These are phyloP conservation scores for Viola pubescens DNA, from an alignment of 441 rosid genomes.

Conservation along the genomic window DNA sequence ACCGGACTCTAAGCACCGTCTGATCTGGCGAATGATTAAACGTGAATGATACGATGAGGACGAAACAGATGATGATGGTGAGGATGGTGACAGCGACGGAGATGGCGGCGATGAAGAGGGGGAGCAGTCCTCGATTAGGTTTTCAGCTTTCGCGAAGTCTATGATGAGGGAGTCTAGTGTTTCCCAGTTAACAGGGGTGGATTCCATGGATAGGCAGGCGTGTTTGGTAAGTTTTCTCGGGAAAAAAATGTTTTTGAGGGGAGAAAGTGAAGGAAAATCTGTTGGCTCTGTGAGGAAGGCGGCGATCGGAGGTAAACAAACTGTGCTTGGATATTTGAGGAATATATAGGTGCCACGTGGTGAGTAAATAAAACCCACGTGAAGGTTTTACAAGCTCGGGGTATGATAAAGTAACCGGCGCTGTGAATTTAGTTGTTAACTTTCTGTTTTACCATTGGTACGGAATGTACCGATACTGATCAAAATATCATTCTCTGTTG, in stretches of 20 bases:
- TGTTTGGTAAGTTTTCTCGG: constrained; percentile 19
- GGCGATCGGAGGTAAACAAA: constrained; percentile 23
- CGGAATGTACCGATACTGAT: too few relatives aligned
- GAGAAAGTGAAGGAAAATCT: not conserved
- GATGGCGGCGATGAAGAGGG: constrained; percentile 32
- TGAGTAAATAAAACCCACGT: not conserved
- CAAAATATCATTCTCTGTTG: too few relatives aligned
- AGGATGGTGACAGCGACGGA: constrained; percentile 40
- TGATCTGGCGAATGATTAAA: constrained; percentile 72
- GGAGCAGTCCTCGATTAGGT: constrained; percentile 44
- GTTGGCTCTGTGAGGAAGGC: constrained; percentile 19
- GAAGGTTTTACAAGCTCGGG: too few relatives aligned
- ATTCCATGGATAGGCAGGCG: constrained; percentile 31
- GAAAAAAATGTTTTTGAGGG: constrained; percentile 4
- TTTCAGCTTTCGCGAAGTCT: constrained; percentile 77
- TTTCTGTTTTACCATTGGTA: too few relatives aligned
- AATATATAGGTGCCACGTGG: constrained; percentile 28
- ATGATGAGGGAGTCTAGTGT: constrained; percentile 66
- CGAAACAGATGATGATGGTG: constrained; percentile 39
- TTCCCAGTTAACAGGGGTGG: constrained; percentile 77
- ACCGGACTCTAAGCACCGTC: constrained; percentile 63
- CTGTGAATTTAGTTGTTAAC: too few relatives aligned
- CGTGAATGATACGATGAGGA: constrained; percentile 62
- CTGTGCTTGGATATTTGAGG: constrained; percentile 8
- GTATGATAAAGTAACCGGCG: too few relatives aligned